These are phyloP conservation scores for Thraustochytrium striatum DNA, from an alignment of 352 stramenopile species.

Conservation along the genomic window DNA sequence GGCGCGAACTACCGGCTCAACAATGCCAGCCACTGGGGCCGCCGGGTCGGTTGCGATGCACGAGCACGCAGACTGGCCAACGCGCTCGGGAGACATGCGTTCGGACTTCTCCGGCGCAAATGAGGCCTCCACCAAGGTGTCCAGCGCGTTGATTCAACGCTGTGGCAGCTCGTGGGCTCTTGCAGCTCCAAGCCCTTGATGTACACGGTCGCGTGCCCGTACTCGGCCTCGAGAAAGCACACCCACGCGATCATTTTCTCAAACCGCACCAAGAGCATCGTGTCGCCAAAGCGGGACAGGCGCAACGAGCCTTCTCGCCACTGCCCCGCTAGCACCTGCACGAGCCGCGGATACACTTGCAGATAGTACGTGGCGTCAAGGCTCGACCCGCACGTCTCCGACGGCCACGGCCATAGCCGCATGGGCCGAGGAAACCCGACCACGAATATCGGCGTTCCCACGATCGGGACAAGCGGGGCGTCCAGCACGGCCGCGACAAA, in stretches of 20 bases:
- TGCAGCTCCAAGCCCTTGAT: conserved; percentile 36
- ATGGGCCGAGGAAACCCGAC: conserved; percentile 8
- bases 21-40: neutral
- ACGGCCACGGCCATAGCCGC: neutral
- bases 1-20: neutral
- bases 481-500: neutral
- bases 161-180: conserved; percentile 42
- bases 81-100: neutral
- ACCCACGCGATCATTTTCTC: conserved; percentile 45
- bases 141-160: conserved; percentile 15
- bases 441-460: neutral
- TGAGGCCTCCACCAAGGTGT: neutral
- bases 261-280: conserved; percentile 6
- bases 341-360: neutral
- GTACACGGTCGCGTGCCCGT: neutral
- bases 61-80: neutral
- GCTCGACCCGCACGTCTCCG: neutral
- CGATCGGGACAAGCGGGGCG: neutral
- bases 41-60: neutral
- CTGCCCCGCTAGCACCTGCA: neutral
- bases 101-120: neutral
- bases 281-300: neutral
- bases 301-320: neutral
- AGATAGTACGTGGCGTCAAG: conserved; percentile 11
- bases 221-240: conserved; percentile 6